Evolutionary conservation across 106 monocot genomes (phyloP).

Genomic region (Ottelia alismoides): DNA sequence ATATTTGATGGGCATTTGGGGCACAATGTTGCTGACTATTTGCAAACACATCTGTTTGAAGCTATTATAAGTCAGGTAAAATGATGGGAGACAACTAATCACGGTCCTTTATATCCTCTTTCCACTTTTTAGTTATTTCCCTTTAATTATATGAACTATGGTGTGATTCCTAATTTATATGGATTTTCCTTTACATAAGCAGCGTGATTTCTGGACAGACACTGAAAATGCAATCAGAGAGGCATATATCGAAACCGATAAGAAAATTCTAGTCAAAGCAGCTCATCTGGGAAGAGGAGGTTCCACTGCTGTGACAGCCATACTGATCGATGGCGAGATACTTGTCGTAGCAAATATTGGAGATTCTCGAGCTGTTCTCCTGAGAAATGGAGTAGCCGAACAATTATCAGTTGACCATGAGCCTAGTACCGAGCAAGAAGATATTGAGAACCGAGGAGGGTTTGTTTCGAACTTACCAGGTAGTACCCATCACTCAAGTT

Average conservation of each 20-base stretch:
- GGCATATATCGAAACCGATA: conserved; percentile 71
- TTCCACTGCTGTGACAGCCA: conserved; percentile 94
- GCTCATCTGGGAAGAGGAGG: conserved; percentile 79
- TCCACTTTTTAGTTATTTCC: no score
- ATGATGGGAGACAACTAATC: neutral
- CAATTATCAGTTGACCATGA: conserved; percentile 97
- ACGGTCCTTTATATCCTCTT: no score
- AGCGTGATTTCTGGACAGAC: conserved; percentile 76
- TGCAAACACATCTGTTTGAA: conserved; percentile 71
- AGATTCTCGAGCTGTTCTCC: conserved; percentile 91
- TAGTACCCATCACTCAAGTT: no score
- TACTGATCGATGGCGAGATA: conserved; percentile 52
- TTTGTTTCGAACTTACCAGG: conserved; percentile 96
- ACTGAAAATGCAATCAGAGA: conserved; percentile 58
- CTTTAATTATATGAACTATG: neutral
- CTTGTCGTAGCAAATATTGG: conserved; percentile 96
- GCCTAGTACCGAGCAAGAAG: conserved; percentile 39
- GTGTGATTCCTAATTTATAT: neutral
- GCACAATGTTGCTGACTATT: conserved; percentile 77
- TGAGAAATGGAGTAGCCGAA: conserved; percentile 57
- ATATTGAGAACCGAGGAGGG: conserved; percentile 81
- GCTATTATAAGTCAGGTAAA: conserved; percentile 79
- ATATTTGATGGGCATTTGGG: conserved; percentile 97
- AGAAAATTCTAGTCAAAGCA: conserved; percentile 65
- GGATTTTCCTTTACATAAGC: conserved; percentile 7